These are phyloP conservation scores for Flaveria trinervia DNA, from an alignment of 129 eudicot genomes.

Conservation along the genomic window DNA sequence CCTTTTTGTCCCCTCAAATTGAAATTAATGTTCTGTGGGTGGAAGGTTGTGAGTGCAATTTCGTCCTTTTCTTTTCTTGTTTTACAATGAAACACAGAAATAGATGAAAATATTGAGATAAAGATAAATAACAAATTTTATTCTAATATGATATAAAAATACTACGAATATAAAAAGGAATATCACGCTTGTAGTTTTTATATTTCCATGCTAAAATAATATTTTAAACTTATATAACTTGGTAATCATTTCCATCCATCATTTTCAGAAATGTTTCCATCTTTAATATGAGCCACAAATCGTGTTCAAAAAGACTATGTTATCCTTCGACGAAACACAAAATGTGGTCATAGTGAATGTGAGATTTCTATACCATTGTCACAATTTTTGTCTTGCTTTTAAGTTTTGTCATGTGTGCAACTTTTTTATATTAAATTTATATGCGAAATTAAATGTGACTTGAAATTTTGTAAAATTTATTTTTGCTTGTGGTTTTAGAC, in stretches of 20 bases:
- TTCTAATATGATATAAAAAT: too few relatives aligned
- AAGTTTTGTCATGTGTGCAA: not conserved
- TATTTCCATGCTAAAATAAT: too few relatives aligned
- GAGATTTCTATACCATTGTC: not conserved
- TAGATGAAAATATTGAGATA: too few relatives aligned
- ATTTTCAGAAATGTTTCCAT: not conserved
- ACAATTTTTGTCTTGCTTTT: not conserved
- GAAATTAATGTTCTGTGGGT: not conserved
- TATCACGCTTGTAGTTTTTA: too few relatives aligned
- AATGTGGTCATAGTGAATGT: conserved; percentile 5
- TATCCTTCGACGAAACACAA: not conserved
- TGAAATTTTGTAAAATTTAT: not conserved
- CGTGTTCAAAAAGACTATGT: too few relatives aligned
- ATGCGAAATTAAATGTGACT: not conserved
- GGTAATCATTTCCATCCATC: conserved; percentile 10
- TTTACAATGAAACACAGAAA: too few relatives aligned
- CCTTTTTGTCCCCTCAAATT: not conserved
- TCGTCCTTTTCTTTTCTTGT: not conserved
- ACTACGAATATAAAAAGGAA: too few relatives aligned
- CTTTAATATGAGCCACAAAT: conserved; percentile 15
- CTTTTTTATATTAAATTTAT: too few relatives aligned
- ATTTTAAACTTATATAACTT: not conserved
- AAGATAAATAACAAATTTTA: too few relatives aligned
- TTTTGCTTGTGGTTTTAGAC: too few relatives aligned
- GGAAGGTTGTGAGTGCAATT: not conserved